Percentiles rank a stretch among this genome's conserved stretches.
Conservation (phyloP, 371 early-diverging fungal genomes). For the Zychaea mexicana region DNA sequence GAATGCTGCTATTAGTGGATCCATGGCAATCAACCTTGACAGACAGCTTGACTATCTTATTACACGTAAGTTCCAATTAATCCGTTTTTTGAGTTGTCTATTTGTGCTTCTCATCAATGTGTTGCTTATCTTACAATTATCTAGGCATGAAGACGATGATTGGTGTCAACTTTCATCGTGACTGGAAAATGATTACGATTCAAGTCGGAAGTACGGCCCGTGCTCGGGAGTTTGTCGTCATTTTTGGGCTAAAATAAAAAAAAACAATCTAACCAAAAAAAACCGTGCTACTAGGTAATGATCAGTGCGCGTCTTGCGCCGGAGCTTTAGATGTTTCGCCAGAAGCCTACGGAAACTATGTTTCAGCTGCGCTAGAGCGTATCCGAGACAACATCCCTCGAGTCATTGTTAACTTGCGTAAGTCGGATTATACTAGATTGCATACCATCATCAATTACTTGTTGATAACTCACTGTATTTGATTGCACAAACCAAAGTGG, state of each 20-base stretch:
- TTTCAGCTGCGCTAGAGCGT: constrained; percentile 9
- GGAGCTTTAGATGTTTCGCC: background rate
- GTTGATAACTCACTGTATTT: background rate
- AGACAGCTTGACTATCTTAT: constrained; percentile 39
- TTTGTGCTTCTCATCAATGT: background rate
- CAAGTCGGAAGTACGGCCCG: constrained; percentile 39
- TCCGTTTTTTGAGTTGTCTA: no score
- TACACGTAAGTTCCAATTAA: constrained; percentile 24
- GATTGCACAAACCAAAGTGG: background rate
- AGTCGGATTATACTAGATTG: background rate
- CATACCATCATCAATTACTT: background rate
- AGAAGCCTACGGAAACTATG: constrained; percentile 9
- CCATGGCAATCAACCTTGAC: constrained; percentile 33
- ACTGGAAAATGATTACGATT: constrained; percentile 46
- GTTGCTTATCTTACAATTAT: background rate
- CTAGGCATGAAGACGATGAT: constrained; percentile 21
- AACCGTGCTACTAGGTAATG: constrained; percentile 7
- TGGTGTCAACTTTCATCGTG: constrained; percentile 19
- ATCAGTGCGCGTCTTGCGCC: constrained; percentile 16
- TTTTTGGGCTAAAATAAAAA: background rate
- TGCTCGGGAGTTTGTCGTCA: no score
- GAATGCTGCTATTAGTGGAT: constrained; percentile 47
- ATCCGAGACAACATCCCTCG: constrained; percentile 11
- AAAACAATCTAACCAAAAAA: background rate
- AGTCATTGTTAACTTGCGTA: constrained; percentile 12